A percentile compares a stretch with the other conserved stretches of the same genome.
Conservation (phyloP, 2,329 filamentous ascomycete species). For the Fusarium begoniae region DNA sequence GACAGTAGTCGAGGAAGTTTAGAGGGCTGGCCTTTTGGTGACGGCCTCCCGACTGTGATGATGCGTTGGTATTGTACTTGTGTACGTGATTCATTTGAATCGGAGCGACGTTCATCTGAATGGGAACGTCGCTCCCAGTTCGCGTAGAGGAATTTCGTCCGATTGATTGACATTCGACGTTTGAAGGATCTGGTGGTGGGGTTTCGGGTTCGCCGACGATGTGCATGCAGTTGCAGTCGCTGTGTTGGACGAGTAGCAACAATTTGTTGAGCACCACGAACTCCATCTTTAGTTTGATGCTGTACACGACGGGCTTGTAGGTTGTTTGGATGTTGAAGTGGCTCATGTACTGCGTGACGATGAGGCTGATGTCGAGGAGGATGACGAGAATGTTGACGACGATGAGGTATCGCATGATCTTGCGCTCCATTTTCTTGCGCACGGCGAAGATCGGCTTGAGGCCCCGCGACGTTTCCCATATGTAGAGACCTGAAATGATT, state of each 20-base stretch:
- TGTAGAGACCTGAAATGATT: conserved; percentile 29
- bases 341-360: conserved; percentile 27
- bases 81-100: conserved; percentile 9
- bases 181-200: not conserved
- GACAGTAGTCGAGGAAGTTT: conserved; percentile 14
- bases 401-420: conserved; percentile 26
- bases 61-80: not conserved
- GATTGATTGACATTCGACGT: conserved; percentile 4
- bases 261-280: conserved; percentile 32
- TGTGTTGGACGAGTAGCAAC: conserved; percentile 22
- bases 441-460: conserved; percentile 30
- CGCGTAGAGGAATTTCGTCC: not conserved
- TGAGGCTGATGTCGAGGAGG: conserved; percentile 27
- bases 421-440: conserved; percentile 17
- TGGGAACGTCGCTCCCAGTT: conserved; percentile 4
- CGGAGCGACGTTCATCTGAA: not conserved
- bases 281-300: conserved; percentile 36
- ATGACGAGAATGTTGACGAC: conserved; percentile 33
- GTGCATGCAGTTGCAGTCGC: conserved; percentile 31
- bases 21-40: not conserved
- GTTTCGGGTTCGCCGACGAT: conserved; percentile 8
- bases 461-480: conserved; percentile 28
- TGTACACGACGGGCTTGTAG: conserved; percentile 35
- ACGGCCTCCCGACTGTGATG: not conserved
- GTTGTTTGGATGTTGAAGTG: conserved; percentile 34